Evolutionary conservation across 2,329 filamentous ascomycete species (phyloP), one percentile per base, ranked within the genome.

Genomic region (Pseudopyrenochaeta lycopersici): DNA sequence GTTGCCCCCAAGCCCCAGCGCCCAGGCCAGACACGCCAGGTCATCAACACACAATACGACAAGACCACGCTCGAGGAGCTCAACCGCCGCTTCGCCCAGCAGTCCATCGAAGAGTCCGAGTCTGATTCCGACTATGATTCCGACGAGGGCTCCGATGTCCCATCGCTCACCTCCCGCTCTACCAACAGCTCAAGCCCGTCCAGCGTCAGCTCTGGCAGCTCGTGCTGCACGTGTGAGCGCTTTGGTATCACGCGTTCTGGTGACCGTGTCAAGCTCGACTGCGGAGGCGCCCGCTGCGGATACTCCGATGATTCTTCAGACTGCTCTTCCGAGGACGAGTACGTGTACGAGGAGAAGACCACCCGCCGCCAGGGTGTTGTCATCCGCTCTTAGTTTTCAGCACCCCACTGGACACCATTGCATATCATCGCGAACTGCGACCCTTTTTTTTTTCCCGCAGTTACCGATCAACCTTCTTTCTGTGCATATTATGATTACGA

Each of bases 221-320:
- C 77, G 71, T 85, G 84, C 76, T 98, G 95, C 87, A 92, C 89
- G 62, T 98, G 94, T 81, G 92, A 97, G 78, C 91, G 93, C 81
- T 97, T 95, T 82, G 94, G 93, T 68, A 96, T 98, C 82, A 97
- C 93, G 62, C 90, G 92, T 80, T 88, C 89, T 77, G 92, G 93
- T 73, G 90, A 96, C 78, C 89, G 93, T 71, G 90, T 98, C 85
- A 95, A 94, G 85, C 88, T 97, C 77, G 93, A 97, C 85, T 98
- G 94, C 74, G 92, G 92, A 67, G 94, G 94, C 66, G 83, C 88
- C 58, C 89, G 91, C 75, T 97, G 94, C 80, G 91, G 91, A 71
- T 95, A 90, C 80, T 85, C 85, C 62, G 88, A 91, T 70, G 87
- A 90, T 56, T 85, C 83, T 59, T 85, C 81, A 47, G 85, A 86